Evolutionary conservation across 1,284 basidiomycete genomes (phyloP).

Genomic region (Cutaneotrichosporon sp.): DNA sequence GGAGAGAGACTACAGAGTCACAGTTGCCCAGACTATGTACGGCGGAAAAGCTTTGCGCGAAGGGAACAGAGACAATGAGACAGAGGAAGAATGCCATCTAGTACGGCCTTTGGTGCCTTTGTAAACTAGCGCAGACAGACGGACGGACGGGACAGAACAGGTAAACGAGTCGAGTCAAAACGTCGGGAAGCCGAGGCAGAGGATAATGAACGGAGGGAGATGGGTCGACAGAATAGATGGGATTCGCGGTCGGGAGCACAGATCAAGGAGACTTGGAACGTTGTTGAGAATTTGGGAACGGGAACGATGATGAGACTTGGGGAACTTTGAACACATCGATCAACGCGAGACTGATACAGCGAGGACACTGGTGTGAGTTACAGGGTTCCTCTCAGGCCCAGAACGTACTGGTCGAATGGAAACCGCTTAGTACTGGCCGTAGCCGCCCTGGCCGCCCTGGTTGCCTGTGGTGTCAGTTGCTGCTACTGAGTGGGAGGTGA

Average conservation of each 20-base stretch:
- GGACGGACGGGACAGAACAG: slow-evolving; percentile 4
- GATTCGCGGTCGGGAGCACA: slow-evolving; percentile 4
- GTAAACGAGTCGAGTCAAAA: neutral
- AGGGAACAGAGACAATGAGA: neutral
- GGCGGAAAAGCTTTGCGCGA: neutral
- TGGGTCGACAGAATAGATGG: slow-evolving; percentile 1
- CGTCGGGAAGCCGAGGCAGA: neutral
- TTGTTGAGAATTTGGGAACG: neutral
- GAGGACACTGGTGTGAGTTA: slow-evolving; percentile 1
- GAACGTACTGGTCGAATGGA: slow-evolving; percentile 5
- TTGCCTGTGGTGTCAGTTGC: slow-evolving; percentile 15
- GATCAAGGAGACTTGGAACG: slow-evolving; percentile 6
- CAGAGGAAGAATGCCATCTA: slow-evolving; percentile 10
- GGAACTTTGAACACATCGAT: slow-evolving; percentile 5
- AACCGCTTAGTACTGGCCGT: slow-evolving; percentile 35
- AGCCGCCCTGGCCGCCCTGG: slow-evolving; percentile 31
- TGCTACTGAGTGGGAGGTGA: neutral
- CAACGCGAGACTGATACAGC: slow-evolving; percentile 8
- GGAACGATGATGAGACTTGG: neutral
- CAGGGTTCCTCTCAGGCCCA: no score
- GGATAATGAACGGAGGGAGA: neutral
- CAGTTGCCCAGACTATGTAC: slow-evolving; percentile 3
- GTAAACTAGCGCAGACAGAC: neutral
- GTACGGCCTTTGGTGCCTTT: slow-evolving; percentile 4
- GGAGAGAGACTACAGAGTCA: slow-evolving; percentile 3